A percentile compares a stretch with the other conserved stretches of the same genome.
phyloP scores from a whole-genome alignment of 2,329 filamentous ascomycete genomes.

The Rutstroemia sp. region DNA sequence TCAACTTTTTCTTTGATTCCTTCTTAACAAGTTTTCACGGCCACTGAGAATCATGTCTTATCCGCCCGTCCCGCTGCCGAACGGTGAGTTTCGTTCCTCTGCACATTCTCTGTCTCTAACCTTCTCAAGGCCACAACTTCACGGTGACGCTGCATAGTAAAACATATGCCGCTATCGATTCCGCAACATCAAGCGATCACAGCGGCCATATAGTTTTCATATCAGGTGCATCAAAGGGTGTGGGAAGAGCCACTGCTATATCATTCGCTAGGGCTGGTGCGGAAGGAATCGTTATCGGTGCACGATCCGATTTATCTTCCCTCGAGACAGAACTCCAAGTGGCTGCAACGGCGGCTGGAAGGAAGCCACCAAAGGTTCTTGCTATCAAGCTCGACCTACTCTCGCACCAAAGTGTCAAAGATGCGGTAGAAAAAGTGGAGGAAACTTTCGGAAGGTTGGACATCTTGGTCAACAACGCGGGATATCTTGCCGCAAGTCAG shows the following conservation, averaged over 20 bases:
- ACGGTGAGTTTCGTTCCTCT: neutral
- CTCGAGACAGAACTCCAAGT: constrained; percentile 15
- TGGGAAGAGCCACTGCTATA: constrained; percentile 18
- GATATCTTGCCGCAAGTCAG: constrained; percentile 11
- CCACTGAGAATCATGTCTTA: neutral
- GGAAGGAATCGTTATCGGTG: constrained; percentile 16
- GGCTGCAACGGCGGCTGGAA: constrained; percentile 16
- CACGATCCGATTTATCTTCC: constrained; percentile 13
- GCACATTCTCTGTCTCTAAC: neutral
- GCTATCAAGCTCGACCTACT: constrained; percentile 16
- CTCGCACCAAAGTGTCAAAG: constrained; percentile 9
- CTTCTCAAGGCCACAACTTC: neutral
- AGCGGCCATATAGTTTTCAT: constrained; percentile 17
- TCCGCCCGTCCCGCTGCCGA: constrained; percentile 3
- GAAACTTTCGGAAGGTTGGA: constrained; percentile 19
- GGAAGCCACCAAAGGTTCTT: constrained; percentile 15
- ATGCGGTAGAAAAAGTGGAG: constrained; percentile 12
- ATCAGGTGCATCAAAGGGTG: constrained; percentile 20
- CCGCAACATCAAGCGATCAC: constrained; percentile 22
- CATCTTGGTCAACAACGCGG: constrained; percentile 23
- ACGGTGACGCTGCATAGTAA: constrained; percentile 31
- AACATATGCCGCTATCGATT: constrained; percentile 47
- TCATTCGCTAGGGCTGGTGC: constrained; percentile 21
- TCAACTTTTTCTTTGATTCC: neutral
- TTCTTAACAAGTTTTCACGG: neutral